phyloP scores from a whole-genome alignment of 139 green algal species.

The Closterium sp. region DNA sequence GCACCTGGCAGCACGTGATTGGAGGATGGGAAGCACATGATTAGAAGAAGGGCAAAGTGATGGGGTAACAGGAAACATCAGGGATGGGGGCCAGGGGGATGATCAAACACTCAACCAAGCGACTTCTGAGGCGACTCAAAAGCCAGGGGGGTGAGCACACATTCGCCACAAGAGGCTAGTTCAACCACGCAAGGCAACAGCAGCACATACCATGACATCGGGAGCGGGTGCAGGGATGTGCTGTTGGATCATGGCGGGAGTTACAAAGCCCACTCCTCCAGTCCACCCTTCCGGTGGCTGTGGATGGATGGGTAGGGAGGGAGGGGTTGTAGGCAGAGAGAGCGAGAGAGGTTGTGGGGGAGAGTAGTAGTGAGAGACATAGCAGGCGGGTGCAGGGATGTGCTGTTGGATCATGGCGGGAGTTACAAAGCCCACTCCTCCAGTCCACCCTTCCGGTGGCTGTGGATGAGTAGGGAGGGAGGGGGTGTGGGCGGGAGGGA shows the following conservation, averaged over 20 bases:
- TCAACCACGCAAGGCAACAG: background rate
- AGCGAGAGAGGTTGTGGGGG: too few relatives aligned
- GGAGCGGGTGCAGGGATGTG: slow-evolving; percentile 7
- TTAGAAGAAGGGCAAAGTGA: background rate
- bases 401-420: slow-evolving; percentile 67
- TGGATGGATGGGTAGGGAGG: too few relatives aligned
- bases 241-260: slow-evolving; percentile 66
- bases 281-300: background rate
- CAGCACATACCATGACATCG: background rate
- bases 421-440: slow-evolving; percentile 76
- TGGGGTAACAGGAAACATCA: too few relatives aligned
- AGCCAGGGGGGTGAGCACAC: too few relatives aligned
- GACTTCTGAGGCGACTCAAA: too few relatives aligned
- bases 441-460: slow-evolving; percentile 64
- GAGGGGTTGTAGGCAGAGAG: too few relatives aligned
- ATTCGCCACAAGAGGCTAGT: too few relatives aligned
- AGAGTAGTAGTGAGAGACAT: background rate
- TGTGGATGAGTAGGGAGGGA: slow-evolving; percentile 4
- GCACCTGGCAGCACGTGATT: slow-evolving; percentile 46
- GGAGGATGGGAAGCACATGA: background rate
- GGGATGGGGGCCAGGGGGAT: too few relatives aligned
- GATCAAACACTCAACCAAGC: too few relatives aligned
- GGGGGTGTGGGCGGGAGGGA: background rate
- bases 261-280: slow-evolving; percentile 67
- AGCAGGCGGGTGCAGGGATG: background rate